Conservation (phyloP, 192 early-diverging fungal species). For the Haplosporangium gracile region DNA sequence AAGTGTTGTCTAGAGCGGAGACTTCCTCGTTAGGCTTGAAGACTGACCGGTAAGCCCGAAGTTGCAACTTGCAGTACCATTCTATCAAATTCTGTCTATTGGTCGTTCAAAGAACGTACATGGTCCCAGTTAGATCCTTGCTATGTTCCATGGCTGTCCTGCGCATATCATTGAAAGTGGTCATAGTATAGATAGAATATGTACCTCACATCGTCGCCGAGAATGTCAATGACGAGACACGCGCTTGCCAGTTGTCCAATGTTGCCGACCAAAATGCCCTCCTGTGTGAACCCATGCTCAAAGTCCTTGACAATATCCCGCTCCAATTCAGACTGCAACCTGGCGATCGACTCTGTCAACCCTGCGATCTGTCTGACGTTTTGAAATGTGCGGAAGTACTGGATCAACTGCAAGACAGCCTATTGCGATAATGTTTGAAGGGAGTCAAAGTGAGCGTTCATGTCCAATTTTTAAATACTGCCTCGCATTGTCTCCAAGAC, state of each 20-base stretch:
- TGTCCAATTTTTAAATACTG: not conserved
- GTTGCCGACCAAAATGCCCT: slow-evolving; percentile 69
- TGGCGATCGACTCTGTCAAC: slow-evolving; percentile 72
- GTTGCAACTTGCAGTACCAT: slow-evolving; percentile 86
- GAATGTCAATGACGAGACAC: slow-evolving; percentile 80
- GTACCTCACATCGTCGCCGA: slow-evolving; percentile 75
- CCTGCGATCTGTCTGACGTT: slow-evolving; percentile 82
- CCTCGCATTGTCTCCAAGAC: not conserved
- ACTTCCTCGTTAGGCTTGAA: slow-evolving; percentile 83
- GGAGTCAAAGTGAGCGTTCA: not conserved
- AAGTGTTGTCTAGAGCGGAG: slow-evolving; percentile 86
- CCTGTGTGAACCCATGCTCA: slow-evolving; percentile 75
- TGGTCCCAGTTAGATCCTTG: not conserved
- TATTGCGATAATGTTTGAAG: not conserved
- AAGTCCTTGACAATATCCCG: slow-evolving; percentile 75
- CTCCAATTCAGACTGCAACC: slow-evolving; percentile 50
- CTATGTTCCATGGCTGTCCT: slow-evolving; percentile 36
- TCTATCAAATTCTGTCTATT: slow-evolving; percentile 67
- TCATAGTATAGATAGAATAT: slow-evolving; percentile 32
- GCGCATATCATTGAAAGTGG: not conserved
- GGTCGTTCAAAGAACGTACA: not conserved
- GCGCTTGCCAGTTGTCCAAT: slow-evolving; percentile 74
- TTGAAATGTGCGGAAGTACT: slow-evolving; percentile 81
- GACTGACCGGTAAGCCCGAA: slow-evolving; percentile 85
- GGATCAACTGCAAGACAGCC: slow-evolving; percentile 83